Evolutionary conservation across 768 basidiomycete species (phyloP), one percentile per base, ranked within the genome.

Genomic region (Collybiopsis luxurians): DNA sequence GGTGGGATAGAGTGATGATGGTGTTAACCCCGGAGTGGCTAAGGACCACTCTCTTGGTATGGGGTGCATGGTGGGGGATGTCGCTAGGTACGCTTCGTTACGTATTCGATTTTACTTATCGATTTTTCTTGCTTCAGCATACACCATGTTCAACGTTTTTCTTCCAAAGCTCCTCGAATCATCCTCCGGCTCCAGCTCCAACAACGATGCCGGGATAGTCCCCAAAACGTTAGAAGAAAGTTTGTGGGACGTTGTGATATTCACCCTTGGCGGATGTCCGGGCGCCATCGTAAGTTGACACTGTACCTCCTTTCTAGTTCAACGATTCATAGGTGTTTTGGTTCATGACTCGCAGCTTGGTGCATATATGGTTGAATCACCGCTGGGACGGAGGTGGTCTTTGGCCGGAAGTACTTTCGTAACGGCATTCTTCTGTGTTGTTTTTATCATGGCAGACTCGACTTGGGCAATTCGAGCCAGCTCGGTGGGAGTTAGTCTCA

Each of bases 71-170:
- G 94, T 82, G 78, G 55, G 71, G 79, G 1, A 89, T 92, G 83
- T 80, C 88, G 0, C 76, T 93, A 17, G 93, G 91, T 88, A 59
- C 52, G 85, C 12, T 47, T 55, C 43, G 45, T 51, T 39, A 17
- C 36, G 17, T 1, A 24, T 40, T 21, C 13, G 40, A 48, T 45
- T 38, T 26, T n/a, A 51, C n/a, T 13, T 44, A 10, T 3, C 7
- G 51, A 17, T 9, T 23, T 30, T 53, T 45, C 42, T 30, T 45
- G 55, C 42, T 54, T 21, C 56, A 90, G 89, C 84, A 0, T 93
- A 86, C 64, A 94, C 91, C 2, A 93, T 96, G 86, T 95, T 96
- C 71, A 96, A 95, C 66, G 91, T 94, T 26, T 96, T 84, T 66
- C 79, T 95, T 19, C 94, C 94, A 0, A 95, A 92, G 65, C 74